Conservation (phyloP, 2,329 filamentous ascomycete species). For the Colletotrichum scovillei region DNA sequence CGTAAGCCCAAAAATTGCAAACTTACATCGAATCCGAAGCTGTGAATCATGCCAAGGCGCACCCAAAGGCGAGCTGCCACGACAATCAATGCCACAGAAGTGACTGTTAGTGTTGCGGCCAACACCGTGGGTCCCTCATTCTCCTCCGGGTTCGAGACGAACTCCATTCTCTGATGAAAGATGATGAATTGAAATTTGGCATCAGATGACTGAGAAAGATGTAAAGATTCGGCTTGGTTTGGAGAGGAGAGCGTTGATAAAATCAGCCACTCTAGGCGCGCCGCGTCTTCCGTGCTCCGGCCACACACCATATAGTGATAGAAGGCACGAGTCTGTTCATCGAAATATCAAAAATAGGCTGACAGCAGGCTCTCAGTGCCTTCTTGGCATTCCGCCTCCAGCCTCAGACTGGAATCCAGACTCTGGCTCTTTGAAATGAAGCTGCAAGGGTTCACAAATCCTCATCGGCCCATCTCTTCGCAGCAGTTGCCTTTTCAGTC, state of each 20-base stretch:
- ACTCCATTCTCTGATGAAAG: slow-evolving; percentile 1
- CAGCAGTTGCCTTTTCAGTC: not conserved
- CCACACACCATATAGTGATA: not conserved
- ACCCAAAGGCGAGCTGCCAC: slow-evolving; percentile 59
- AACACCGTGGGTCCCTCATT: slow-evolving; percentile 52
- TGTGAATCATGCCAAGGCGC: slow-evolving; percentile 56
- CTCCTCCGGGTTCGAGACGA: slow-evolving; percentile 46
- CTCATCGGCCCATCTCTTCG: not conserved
- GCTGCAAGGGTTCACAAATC: not conserved
- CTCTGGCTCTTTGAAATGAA: not conserved
- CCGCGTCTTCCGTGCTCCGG: no score
- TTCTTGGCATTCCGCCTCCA: not conserved
- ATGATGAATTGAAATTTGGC: not conserved
- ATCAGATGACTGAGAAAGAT: slow-evolving; percentile 41
- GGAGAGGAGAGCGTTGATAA: not conserved
- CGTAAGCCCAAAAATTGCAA: no score
- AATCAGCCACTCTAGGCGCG: not conserved
- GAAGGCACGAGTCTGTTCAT: not conserved
- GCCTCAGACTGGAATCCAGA: not conserved
- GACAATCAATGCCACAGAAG: slow-evolving; percentile 48
- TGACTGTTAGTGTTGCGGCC: slow-evolving; percentile 51
- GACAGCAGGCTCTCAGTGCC: not conserved
- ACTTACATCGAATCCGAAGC: slow-evolving; percentile 58
- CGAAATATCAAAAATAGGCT: not conserved
- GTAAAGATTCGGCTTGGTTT: not conserved